These are phyloP conservation scores for Clavispora santaluciae DNA, from an alignment of 805 yeast genomes.

Conservation along the genomic window DNA sequence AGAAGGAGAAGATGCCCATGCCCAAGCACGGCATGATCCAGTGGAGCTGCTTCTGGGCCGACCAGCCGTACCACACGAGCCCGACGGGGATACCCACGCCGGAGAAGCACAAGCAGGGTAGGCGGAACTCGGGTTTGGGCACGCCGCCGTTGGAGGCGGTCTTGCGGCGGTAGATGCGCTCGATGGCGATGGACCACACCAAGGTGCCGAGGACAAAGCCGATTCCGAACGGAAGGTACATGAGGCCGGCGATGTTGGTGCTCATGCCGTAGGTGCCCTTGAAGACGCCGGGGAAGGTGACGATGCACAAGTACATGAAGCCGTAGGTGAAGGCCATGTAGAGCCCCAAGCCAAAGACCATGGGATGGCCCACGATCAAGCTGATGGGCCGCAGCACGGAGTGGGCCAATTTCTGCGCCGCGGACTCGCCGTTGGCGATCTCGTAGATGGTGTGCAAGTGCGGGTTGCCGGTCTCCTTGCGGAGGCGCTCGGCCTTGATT, in stretches of 20 bases:
- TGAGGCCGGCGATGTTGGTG: conserved; percentile 49
- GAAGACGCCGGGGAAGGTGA: conserved; percentile 55
- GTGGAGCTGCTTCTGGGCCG: conserved; percentile 48
- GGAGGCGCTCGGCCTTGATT: conserved; percentile 41
- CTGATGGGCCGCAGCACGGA: conserved; percentile 54
- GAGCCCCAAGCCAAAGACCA: conserved; percentile 58
- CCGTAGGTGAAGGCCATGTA: conserved; percentile 67
- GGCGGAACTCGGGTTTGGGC: conserved; percentile 55
- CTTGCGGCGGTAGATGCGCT: conserved; percentile 33
- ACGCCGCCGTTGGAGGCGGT: conserved; percentile 46
- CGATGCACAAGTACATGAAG: conserved; percentile 58
- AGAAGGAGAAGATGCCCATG: conserved; percentile 53
- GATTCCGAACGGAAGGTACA: conserved; percentile 53
- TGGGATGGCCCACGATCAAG: conserved; percentile 53
- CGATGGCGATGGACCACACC: conserved; percentile 44
- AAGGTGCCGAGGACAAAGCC: conserved; percentile 50
- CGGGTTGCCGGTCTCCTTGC: conserved; percentile 51
- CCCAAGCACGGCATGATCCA: conserved; percentile 68
- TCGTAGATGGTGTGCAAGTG: conserved; percentile 59
- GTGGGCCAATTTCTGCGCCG: conserved; percentile 33
- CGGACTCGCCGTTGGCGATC: conserved; percentile 46
- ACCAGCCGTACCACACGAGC: conserved; percentile 69
- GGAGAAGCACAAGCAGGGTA: conserved; percentile 44
- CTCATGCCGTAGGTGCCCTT: conserved; percentile 41
- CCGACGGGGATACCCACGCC: conserved; percentile 57